Base-by-base conservation (phyloP, 257 asterid species). In the Ehretia macrophylla region DNA sequence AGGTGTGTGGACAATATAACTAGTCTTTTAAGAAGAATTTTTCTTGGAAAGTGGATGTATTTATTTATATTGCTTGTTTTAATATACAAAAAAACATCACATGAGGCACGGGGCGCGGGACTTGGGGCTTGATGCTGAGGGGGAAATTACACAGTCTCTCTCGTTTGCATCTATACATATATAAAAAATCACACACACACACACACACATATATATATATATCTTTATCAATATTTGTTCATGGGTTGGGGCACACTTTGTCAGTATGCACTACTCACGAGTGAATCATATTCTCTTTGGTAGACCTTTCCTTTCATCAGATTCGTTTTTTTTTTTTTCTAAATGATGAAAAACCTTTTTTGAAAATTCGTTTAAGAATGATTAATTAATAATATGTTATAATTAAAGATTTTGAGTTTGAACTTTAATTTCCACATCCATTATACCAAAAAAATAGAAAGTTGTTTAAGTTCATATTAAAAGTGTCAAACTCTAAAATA, bases 81-180 rank as follows among this genome's bases (percentile, higher is more conserved):
- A 48, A 20, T 20, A 51, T 10, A 20, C 13, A 51, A 51, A 51
- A 13, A 21, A 47, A 51, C 57, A 39, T 57, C 79, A 68, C 54
- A 76, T 63, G 65, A 73, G 88, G 91, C 95, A 84, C 91, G 97
- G 90, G 94, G 88, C 94, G 94, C 94, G 81, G 89, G 63, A 68
- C 88, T 66, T 83, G 22, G 86, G 83, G 83, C 75, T 87, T 78
- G 69, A 66, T 74, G 89, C 66, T 73, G 27, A 27, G 38, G 58
- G 37, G 51, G 14, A 38, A 40, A 23, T 38, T 51, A 32, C 45
- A 56, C 59, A 3, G 4, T 27, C 35, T 27, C 35, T 27, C 35
- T 27, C 6, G 35, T 27, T 47, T 14, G 51, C 37, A 47, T 11
- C 37, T 55, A 56, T 66, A 37, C 1, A 53, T 32, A 52, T 17